Percentiles rank a stretch among this genome's conserved stretches.
phyloP scores from a whole-genome alignment of 2,329 filamentous ascomycete genomes.

The Rhynchosporium secalis region DNA sequence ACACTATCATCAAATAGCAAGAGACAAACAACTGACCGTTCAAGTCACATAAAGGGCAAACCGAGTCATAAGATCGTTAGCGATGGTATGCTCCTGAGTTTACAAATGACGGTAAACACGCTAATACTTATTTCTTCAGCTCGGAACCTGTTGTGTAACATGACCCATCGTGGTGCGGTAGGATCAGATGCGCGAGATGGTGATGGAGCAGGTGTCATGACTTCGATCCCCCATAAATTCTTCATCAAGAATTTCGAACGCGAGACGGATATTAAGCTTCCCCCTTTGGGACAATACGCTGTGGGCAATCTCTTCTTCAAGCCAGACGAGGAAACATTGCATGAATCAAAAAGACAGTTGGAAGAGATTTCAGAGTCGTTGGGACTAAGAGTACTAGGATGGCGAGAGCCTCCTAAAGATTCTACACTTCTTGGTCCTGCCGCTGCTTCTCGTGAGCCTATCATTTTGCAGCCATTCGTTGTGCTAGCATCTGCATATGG shows the following conservation, averaged over 20 bases:
- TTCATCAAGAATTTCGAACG: slow-evolving; percentile 98
- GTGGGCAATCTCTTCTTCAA: slow-evolving; percentile 99
- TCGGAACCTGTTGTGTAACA: slow-evolving; percentile 95
- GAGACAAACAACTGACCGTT: slow-evolving; percentile 29
- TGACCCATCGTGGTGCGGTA: slow-evolving; percentile 98
- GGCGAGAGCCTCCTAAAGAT: slow-evolving; percentile 93
- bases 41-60: slow-evolving; percentile 94
- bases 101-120: slow-evolving; percentile 10
- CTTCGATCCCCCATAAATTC: slow-evolving; percentile 96
- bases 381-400: slow-evolving; percentile 87
- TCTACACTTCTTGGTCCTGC: slow-evolving; percentile 90
- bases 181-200: slow-evolving; percentile 97
- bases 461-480: slow-evolving; percentile 93
- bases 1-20: not conserved
- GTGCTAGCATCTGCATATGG: slow-evolving; percentile 86
- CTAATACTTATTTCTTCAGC: slow-evolving; percentile 54
- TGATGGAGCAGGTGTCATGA: slow-evolving; percentile 99
- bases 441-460: slow-evolving; percentile 89
- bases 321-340: slow-evolving; percentile 85
- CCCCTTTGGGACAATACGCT: slow-evolving; percentile 88
- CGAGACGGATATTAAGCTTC: slow-evolving; percentile 84
- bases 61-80: slow-evolving; percentile 97
- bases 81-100: slow-evolving; percentile 66
- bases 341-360: slow-evolving; percentile 88
- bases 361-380: slow-evolving; percentile 89